A percentile compares a stretch with the other conserved stretches of the same genome.
Evolutionary conservation across 768 basidiomycete species (phyloP).

Genomic region (Cantharellus anzutake): DNA sequence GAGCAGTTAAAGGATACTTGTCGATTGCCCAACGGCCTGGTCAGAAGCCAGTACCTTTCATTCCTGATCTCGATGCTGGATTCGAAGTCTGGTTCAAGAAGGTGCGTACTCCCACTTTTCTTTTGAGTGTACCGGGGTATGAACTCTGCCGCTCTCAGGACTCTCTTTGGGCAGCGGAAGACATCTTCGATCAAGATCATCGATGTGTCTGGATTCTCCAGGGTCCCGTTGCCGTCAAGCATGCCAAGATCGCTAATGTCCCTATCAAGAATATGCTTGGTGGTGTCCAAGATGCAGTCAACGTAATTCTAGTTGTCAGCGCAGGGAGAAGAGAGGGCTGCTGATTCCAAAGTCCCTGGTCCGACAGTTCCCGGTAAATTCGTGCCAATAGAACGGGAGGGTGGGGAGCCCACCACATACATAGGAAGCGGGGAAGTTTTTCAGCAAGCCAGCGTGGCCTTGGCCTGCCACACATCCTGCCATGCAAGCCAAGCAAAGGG

Average conservation of each 20-base stretch:
- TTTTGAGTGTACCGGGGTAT: slow-evolving; percentile 5
- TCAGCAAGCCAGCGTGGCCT: no score
- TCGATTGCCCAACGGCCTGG: slow-evolving; percentile 94
- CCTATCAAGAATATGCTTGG: slow-evolving; percentile 86
- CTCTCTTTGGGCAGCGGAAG: slow-evolving; percentile 92
- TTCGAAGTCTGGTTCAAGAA: slow-evolving; percentile 99
- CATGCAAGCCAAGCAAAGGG: no score
- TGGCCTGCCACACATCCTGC: no score
- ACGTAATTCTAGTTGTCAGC: no score
- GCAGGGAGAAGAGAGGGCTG: no score
- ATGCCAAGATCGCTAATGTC: slow-evolving; percentile 74
- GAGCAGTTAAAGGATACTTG: slow-evolving; percentile 82
- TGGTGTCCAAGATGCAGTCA: no score
- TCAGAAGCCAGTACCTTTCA: slow-evolving; percentile 97
- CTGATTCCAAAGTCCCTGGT: no score
- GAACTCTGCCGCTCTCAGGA: slow-evolving; percentile 31
- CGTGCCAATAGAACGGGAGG: no score
- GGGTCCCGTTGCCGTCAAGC: slow-evolving; percentile 86
- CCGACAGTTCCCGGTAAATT: no score
- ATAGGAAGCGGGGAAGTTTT: no score
- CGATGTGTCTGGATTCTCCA: slow-evolving; percentile 95
- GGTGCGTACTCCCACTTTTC: slow-evolving; percentile 24
- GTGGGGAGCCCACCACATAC: no score
- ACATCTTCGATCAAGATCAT: slow-evolving; percentile 97
- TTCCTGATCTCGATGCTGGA: slow-evolving; percentile 77